phyloP scores from a whole-genome alignment of 192 early-diverging fungal genomes.

The Coemansia sp. region DNA sequence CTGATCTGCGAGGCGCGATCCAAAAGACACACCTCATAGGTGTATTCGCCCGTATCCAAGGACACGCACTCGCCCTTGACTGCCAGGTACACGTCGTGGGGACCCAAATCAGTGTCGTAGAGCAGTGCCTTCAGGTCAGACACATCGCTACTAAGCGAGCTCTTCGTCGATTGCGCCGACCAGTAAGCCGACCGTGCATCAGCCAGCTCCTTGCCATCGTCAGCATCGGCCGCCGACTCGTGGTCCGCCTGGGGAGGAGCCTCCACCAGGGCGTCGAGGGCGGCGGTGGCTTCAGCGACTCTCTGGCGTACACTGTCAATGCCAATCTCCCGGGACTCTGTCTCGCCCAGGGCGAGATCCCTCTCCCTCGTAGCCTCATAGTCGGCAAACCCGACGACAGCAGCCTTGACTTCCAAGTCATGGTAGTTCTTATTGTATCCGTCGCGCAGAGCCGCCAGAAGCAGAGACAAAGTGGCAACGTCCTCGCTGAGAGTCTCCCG shows the following conservation, averaged over 20 bases:
- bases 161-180: slow-evolving; percentile 17
- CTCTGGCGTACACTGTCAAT: slow-evolving; percentile 22
- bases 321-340: slow-evolving; percentile 12
- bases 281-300: slow-evolving; percentile 15
- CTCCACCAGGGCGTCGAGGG: neutral
- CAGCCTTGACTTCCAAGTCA: slow-evolving; percentile 56
- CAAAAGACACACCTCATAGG: slow-evolving; percentile 79
- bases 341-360: slow-evolving; percentile 4
- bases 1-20: slow-evolving; percentile 73
- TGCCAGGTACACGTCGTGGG: slow-evolving; percentile 64
- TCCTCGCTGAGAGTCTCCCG: slow-evolving; percentile 26
- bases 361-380: slow-evolving; percentile 24
- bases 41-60: slow-evolving; percentile 60
- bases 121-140: slow-evolving; percentile 56
- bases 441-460: slow-evolving; percentile 33
- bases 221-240: neutral
- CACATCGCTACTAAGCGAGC: slow-evolving; percentile 33
- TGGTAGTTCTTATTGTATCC: slow-evolving; percentile 61
- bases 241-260: neutral
- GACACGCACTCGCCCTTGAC: slow-evolving; percentile 69
- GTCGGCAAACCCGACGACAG: slow-evolving; percentile 46
- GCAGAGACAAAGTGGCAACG: slow-evolving; percentile 3
- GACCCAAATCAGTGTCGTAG: slow-evolving; percentile 67
- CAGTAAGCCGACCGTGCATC: slow-evolving; percentile 23
- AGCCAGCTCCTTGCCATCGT: slow-evolving; percentile 9